A percentile compares a stretch with the other conserved stretches of the same genome.
These are phyloP conservation scores for Trichoderma atrobrunneum DNA, from an alignment of 2,329 filamentous ascomycete species.

Conservation along the genomic window DNA sequence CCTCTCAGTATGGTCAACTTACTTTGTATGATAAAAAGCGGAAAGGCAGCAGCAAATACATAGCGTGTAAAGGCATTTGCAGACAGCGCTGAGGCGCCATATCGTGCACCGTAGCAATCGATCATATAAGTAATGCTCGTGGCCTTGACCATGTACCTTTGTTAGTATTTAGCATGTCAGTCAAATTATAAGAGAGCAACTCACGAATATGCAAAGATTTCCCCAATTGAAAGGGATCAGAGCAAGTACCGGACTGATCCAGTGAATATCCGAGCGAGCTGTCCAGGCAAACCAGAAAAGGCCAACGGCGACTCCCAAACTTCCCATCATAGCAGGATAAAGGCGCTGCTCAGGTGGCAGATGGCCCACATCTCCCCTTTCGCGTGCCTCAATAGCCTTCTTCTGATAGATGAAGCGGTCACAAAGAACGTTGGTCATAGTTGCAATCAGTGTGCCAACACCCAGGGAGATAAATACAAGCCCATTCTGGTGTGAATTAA, in stretches of 20 bases:
- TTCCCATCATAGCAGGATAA: slow-evolving; percentile 23
- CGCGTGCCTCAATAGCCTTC: not conserved
- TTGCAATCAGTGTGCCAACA: slow-evolving; percentile 17
- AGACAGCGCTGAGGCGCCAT: slow-evolving; percentile 29
- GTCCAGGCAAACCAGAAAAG: slow-evolving; percentile 25
- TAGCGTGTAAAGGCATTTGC: slow-evolving; percentile 46
- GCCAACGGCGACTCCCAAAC: slow-evolving; percentile 19
- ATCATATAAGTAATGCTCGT: slow-evolving; percentile 23
- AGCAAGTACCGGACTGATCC: slow-evolving; percentile 22
- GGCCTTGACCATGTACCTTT: not conserved
- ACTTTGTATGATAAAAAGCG: slow-evolving; percentile 39
- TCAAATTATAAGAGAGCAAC: not conserved
- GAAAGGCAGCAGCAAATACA: slow-evolving; percentile 40
- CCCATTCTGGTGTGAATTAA: slow-evolving; percentile 17
- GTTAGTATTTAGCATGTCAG: not conserved
- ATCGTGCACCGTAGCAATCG: slow-evolving; percentile 22
- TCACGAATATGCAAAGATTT: slow-evolving; percentile 18
- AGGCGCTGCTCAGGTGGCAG: slow-evolving; percentile 23
- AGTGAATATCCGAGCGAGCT: slow-evolving; percentile 5
- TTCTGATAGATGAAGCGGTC: slow-evolving; percentile 16
- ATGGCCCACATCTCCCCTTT: not conserved
- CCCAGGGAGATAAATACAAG: slow-evolving; percentile 23
- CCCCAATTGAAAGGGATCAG: slow-evolving; percentile 23
- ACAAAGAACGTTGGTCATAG: slow-evolving; percentile 12
- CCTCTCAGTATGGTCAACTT: not conserved